phyloP scores from a whole-genome alignment of 129 eudicot species.

The Daucus carota region DH1_v3.0 NC_030386.2:37701501-37702000 shows the following conservation, averaged over 20 bases:
- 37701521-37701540: neutral
- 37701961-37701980: neutral
- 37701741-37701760: neutral
- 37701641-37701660: no score
- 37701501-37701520: conserved; percentile 19
- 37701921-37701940: neutral
- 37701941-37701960: neutral
- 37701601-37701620: conserved; percentile 4
- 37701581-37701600: neutral
- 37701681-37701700: no score
- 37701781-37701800: no score
- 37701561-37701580: neutral
- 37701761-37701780: no score
- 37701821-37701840: neutral
- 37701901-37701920: neutral
- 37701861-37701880: neutral
- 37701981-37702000: neutral
- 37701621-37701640: neutral
- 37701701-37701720: neutral
- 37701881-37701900: neutral
- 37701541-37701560: neutral
- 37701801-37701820: neutral
- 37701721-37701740: neutral
- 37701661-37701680: no score
- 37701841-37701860: neutral